Evolutionary conservation across 768 basidiomycete species (phyloP).

Genomic region (Candolleomyces aberdarensis): DNA sequence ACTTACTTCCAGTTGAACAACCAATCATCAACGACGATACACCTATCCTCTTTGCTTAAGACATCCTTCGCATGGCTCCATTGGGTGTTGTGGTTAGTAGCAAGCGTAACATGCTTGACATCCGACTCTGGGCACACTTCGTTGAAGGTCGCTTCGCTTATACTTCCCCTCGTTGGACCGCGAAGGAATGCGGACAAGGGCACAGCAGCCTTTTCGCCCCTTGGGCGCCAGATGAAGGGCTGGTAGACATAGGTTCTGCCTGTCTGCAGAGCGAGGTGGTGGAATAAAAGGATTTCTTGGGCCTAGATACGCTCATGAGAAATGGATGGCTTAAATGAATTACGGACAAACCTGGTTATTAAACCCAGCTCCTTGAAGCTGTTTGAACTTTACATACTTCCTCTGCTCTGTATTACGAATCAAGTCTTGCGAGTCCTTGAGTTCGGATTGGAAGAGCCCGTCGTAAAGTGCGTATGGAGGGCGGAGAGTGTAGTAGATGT

Average conservation of each 20-base stretch:
- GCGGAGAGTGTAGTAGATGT: constrained; percentile 30
- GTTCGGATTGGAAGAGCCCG: constrained; percentile 26
- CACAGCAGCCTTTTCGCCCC: constrained; percentile 35
- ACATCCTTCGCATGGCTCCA: constrained; percentile 36
- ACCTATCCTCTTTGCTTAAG: constrained; percentile 32
- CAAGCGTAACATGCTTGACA: constrained; percentile 23
- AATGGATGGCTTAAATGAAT: neutral
- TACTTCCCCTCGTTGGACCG: constrained; percentile 35
- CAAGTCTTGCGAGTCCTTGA: constrained; percentile 22
- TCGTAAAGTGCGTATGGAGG: constrained; percentile 40
- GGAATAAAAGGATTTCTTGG: constrained; percentile 44
- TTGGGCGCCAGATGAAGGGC: constrained; percentile 42
- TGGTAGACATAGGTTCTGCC: constrained; percentile 43
- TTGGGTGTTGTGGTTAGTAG: constrained; percentile 25
- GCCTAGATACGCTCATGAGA: constrained; percentile 23
- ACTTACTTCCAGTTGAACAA: constrained; percentile 43
- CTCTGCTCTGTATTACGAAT: constrained; percentile 23
- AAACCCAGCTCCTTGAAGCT: constrained; percentile 47
- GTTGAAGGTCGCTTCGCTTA: constrained; percentile 34
- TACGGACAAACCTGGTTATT: constrained; percentile 38
- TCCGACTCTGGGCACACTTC: constrained; percentile 38
- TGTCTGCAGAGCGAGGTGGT: constrained; percentile 40
- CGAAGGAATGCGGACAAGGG: constrained; percentile 43
- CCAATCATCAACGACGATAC: constrained; percentile 42
- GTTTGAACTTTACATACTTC: constrained; percentile 42